Evolutionary conservation across 2,329 filamentous ascomycete species (phyloP), one percentile per base, ranked within the genome.

Genomic region (Aspergillus sergii): DNA sequence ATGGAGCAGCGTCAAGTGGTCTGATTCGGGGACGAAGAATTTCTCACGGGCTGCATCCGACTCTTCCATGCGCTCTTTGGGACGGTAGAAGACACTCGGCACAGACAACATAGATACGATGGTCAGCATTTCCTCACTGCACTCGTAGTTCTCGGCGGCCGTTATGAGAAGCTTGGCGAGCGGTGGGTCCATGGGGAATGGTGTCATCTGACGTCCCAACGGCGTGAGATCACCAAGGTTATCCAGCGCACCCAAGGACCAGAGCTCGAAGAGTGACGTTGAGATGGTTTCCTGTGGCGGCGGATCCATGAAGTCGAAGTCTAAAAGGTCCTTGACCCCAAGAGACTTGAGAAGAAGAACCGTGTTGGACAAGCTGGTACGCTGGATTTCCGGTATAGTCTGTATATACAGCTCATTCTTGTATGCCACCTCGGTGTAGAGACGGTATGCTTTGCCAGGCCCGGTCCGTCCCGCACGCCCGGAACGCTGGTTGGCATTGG

Each of bases 291-390:
- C 96, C 79, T 99, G 95, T 0, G 95, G 95, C 8, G 95, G 95
- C 1, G 95, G 95, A 70, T 99, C 95, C 94, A 99, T 98, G 72
- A 99, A 99, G 76, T 98, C 93, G 73, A 99, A 99, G 76, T 99
- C 94, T 1, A 99, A 81, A 11, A 99, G 83, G 69, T 99, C 94
- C 73, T 92, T 94, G 21, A 99, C 94, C 0, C 95, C 95, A 0
- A 99, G 86, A 0, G 93, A 97, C 75, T 99, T 99, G 54, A 99
- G 85, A 56, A 99, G 87, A 16, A 99, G 84, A 3, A 99, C 94
- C 0, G 94, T 98, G 71, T 98, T 98, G 72, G 93, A 90, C 2
- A 99, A 86, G 71, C 98, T 99, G 0, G 95, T 99, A 21, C 95
- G 88, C 79, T 99, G 95, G 48, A 99, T 98, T 75, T 99, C 95